Conservation (phyloP, 306 rosid species). For the Medicago arabica region DNA sequence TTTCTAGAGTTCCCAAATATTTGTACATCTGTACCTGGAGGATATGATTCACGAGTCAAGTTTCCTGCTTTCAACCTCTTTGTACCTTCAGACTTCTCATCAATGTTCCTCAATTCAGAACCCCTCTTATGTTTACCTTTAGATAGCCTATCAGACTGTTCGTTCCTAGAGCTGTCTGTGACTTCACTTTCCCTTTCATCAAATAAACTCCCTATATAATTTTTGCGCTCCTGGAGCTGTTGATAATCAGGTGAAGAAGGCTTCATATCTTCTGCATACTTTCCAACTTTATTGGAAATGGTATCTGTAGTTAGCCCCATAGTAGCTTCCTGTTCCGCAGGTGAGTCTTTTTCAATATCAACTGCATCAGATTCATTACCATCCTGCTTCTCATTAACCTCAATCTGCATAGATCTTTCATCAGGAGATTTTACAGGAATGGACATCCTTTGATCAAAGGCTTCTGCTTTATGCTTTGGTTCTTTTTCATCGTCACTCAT, state of each 20-base stretch:
- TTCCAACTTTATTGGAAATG: constrained; percentile 47
- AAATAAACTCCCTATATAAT: constrained; percentile 71
- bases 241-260: constrained; percentile 58
- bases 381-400: constrained; percentile 67
- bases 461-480: constrained; percentile 62
- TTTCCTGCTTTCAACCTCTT: constrained; percentile 69
- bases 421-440: constrained; percentile 63
- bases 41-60: constrained; percentile 45
- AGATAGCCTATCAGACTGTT: constrained; percentile 66
- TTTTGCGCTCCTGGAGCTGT: constrained; percentile 64
- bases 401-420: constrained; percentile 56
- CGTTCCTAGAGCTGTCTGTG: constrained; percentile 61
- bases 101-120: constrained; percentile 58
- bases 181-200: constrained; percentile 62
- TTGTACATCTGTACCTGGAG: constrained; percentile 60
- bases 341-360: constrained; percentile 73
- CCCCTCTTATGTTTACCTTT: constrained; percentile 71
- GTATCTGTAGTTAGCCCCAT: constrained; percentile 44
- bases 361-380: constrained; percentile 68
- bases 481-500: constrained; percentile 97
- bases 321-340: constrained; percentile 64
- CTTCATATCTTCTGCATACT: constrained; percentile 51
- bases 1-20: constrained; percentile 53
- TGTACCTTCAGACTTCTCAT: constrained; percentile 58
- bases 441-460: constrained; percentile 56